Evolutionary conservation across 305 asterid species (phyloP).

Genomic region (Fraxinus dipetala): DNA sequence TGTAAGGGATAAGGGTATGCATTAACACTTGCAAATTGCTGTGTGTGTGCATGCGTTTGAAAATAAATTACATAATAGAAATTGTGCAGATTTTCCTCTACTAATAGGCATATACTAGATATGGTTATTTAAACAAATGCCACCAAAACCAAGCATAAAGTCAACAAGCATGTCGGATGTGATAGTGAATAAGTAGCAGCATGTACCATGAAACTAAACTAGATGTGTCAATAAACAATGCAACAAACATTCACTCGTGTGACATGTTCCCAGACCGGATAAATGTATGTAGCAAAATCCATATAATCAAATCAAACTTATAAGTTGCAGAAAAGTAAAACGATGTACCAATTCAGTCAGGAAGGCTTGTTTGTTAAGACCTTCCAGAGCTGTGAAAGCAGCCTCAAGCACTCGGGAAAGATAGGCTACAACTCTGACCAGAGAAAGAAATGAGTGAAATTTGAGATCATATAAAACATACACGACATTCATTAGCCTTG

Average conservation of each 20-base stretch:
- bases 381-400: constrained; percentile 96
- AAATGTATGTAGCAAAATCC: constrained; percentile 14
- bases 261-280: constrained; percentile 5
- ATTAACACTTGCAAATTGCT: neutral
- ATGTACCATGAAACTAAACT: neutral
- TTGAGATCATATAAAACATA: neutral
- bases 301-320: constrained; percentile 16
- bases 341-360: constrained; percentile 75
- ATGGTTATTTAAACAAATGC: neutral
- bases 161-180: neutral
- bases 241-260: neutral
- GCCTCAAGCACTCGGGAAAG: constrained; percentile 95
- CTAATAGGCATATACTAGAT: neutral
- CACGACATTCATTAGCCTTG: neutral
- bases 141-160: neutral
- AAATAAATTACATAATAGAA: neutral
- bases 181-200: neutral
- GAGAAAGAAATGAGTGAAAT: constrained; percentile 27
- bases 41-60: neutral
- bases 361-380: constrained; percentile 97
- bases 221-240: neutral
- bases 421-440: constrained; percentile 86
- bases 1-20: neutral
- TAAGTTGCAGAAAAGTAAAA: constrained; percentile 21
- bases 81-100: neutral